Evolutionary conservation across 768 basidiomycete genomes (phyloP).

Genomic region (Agrocybe pediades): DNA sequence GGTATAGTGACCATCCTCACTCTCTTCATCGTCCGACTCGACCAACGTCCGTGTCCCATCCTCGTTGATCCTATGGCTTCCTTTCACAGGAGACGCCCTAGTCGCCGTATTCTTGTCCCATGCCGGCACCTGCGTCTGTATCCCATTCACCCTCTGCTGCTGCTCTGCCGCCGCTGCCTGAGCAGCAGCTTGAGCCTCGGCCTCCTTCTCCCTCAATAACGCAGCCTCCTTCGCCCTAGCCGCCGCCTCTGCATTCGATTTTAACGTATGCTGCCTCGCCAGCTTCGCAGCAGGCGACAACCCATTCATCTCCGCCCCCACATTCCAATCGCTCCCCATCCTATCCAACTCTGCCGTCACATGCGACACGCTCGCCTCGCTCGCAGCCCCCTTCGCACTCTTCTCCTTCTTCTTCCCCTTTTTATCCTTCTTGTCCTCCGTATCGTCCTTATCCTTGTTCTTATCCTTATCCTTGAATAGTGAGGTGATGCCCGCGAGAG

Average conservation of each 20-base stretch:
- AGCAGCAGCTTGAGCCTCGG: conserved; percentile 42
- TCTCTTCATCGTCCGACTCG: conserved; percentile 15
- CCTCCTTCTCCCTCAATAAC: conserved; percentile 35
- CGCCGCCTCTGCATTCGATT: conserved; percentile 60
- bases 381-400: conserved; percentile 59
- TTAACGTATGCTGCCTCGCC: conserved; percentile 6
- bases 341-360: conserved; percentile 86
- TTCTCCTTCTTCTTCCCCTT: conserved; percentile 53
- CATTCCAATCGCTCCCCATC: conserved; percentile 60
- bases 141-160: conserved; percentile 15
- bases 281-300: conserved; percentile 30
- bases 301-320: conserved; percentile 61
- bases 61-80: conserved; percentile 27
- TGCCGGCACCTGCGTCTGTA: conserved; percentile 39
- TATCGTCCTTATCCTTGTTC: conserved; percentile 56
- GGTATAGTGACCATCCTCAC: conserved; percentile 44
- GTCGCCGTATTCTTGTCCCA: conserved; percentile 87
- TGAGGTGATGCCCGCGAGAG: conserved; percentile 87
- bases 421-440: conserved; percentile 46
- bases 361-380: conserved; percentile 74
- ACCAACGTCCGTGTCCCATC: conserved; percentile 18
- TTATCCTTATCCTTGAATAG: conserved; percentile 74
- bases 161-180: conserved; percentile 22
- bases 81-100: conserved; percentile 41
- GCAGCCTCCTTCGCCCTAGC: conserved; percentile 45